These are phyloP conservation scores for Orbilia oligospora DNA, from an alignment of 2,329 filamentous ascomycete genomes.

Conservation along the genomic window DNA sequence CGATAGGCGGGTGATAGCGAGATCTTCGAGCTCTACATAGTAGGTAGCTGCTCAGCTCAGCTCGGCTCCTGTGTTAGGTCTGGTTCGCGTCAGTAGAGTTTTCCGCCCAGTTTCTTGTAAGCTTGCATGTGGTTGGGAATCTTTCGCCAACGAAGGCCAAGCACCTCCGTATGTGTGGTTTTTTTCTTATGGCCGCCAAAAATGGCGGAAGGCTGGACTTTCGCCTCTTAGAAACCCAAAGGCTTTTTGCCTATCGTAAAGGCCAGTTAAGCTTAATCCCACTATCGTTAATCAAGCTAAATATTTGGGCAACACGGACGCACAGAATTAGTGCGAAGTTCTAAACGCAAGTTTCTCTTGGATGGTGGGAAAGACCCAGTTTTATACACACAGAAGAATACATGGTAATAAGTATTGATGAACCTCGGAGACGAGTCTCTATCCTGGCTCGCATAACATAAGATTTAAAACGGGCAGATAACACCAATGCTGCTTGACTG, in stretches of 20 bases:
- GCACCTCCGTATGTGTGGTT: not conserved
- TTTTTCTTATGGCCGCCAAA: not conserved
- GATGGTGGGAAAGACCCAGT: not conserved
- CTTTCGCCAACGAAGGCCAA: slow-evolving; percentile 9
- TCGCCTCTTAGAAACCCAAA: not conserved
- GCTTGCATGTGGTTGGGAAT: not conserved
- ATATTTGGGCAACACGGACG: not conserved
- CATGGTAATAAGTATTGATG: not conserved
- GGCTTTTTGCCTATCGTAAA: slow-evolving; percentile 29
- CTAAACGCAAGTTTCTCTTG: not conserved
- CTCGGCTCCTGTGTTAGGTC: not conserved
- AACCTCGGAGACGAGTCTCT: slow-evolving; percentile 9
- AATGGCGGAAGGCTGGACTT: slow-evolving; percentile 23
- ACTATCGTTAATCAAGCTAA: slow-evolving; percentile 4
- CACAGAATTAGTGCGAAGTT: not conserved
- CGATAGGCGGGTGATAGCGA: slow-evolving; percentile 32
- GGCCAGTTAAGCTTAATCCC: slow-evolving; percentile 36
- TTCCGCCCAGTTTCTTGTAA: not conserved
- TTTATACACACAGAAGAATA: not conserved
- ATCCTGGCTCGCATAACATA: not conserved
- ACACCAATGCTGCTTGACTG: not conserved
- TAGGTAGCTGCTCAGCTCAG: not conserved
- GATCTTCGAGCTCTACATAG: not conserved
- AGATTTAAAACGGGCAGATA: not conserved
- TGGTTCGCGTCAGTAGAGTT: not conserved